Conservation (phyloP, 768 basidiomycete genomes). For the Hortiboletus campestris region DNA sequence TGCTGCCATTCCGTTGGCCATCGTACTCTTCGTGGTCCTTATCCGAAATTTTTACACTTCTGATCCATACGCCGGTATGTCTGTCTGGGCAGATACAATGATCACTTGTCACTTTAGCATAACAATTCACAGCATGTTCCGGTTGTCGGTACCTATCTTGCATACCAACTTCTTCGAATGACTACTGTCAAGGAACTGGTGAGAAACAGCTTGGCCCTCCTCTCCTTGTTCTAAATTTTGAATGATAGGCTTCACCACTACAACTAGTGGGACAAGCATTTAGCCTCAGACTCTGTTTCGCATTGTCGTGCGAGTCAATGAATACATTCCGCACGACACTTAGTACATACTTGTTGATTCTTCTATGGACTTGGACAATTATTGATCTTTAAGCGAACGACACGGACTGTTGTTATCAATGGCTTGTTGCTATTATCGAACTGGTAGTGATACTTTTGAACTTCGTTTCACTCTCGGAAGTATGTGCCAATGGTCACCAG, state of each 20-base stretch:
- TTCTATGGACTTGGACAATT: constrained; percentile 10
- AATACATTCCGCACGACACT: neutral
- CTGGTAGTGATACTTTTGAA: neutral
- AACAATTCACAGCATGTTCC: constrained; percentile 57
- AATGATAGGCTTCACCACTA: constrained; percentile 28
- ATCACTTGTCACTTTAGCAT: neutral
- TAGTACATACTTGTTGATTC: neutral
- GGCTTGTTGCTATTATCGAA: neutral
- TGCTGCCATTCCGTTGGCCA: constrained; percentile 67
- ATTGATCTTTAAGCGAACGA: neutral
- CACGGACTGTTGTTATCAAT: neutral
- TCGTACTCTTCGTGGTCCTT: constrained; percentile 81
- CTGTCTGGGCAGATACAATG: neutral
- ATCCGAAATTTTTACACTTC: constrained; percentile 87
- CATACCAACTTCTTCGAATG: constrained; percentile 72
- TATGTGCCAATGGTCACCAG: no score
- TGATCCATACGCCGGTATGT: constrained; percentile 77
- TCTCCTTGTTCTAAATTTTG: constrained; percentile 1
- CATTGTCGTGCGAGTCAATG: neutral
- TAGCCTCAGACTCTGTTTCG: constrained; percentile 3
- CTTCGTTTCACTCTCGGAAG: neutral
- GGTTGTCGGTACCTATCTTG: constrained; percentile 92
- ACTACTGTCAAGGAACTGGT: constrained; percentile 58
- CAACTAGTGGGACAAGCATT: constrained; percentile 31
- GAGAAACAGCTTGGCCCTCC: neutral